Conservation (phyloP, 257 asterid species). For the Agastache rugosa region DNA sequence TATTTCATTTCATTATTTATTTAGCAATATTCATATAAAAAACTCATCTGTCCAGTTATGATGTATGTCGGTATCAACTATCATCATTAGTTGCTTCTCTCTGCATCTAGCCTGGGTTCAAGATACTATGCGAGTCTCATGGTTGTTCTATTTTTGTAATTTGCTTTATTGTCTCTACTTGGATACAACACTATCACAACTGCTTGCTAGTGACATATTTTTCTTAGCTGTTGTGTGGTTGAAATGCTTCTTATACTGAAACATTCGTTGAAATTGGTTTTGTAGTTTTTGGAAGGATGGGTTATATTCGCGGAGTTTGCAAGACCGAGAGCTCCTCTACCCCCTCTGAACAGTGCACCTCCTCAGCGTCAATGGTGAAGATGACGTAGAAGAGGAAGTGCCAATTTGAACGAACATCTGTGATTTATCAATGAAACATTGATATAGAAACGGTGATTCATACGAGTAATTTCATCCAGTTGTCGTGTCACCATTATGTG, state of each 20-base stretch:
- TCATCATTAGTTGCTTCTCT: neutral
- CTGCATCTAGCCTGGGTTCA: neutral
- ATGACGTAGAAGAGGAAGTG: neutral
- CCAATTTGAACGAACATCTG: neutral
- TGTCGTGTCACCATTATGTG: neutral
- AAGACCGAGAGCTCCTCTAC: constrained; percentile 63
- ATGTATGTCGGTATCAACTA: neutral
- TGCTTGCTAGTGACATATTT: constrained; percentile 2
- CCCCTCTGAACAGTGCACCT: constrained; percentile 46
- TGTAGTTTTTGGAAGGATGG: constrained; percentile 87
- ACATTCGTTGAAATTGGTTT: constrained; percentile 9
- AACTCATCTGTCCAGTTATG: neutral
- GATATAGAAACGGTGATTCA: constrained; percentile 9
- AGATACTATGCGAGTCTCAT: neutral
- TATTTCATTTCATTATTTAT: neutral
- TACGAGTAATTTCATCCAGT: neutral
- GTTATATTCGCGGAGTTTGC: constrained; percentile 89
- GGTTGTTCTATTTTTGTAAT: neutral
- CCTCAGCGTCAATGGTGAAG: constrained; percentile 41
- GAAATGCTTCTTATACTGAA: neutral
- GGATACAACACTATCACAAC: neutral
- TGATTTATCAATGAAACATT: constrained; percentile 18
- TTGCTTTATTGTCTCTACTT: neutral
- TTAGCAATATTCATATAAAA: neutral
- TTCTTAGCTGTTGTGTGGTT: neutral